Conservation (phyloP, 129 eudicot genomes). For the sunflower (Helianthus annuus) region DNA sequence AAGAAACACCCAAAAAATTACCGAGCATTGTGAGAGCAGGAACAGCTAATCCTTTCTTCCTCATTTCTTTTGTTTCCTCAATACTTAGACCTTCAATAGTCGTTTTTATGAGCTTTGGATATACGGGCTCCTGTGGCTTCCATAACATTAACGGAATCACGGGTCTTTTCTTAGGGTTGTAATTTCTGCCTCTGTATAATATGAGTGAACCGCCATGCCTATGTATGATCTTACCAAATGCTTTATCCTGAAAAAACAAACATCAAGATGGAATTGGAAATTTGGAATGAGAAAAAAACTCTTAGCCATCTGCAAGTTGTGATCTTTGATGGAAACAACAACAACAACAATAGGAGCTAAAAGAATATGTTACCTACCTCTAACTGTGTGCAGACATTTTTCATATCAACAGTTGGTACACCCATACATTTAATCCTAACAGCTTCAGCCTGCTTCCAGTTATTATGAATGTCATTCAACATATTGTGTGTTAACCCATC, state of each 20-base stretch:
- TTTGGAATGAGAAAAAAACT: no score
- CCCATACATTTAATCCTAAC: slow-evolving; percentile 97
- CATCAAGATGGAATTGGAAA: no score
- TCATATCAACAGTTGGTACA: slow-evolving; percentile 93
- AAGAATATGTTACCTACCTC: no score
- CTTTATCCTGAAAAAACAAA: slow-evolving; percentile 55
- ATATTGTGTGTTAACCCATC: slow-evolving; percentile 91
- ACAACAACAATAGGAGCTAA: no score
- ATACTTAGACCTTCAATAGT: slow-evolving; percentile 84
- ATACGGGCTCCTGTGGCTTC: slow-evolving; percentile 93
- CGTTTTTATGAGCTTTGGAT: slow-evolving; percentile 86
- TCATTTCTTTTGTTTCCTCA: slow-evolving; percentile 82
- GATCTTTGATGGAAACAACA: no score
- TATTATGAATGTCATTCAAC: slow-evolving; percentile 82
- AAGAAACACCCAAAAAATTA: slow-evolving; percentile 14
- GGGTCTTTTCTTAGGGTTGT: slow-evolving; percentile 73
- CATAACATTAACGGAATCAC: slow-evolving; percentile 86
- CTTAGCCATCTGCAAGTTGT: no score
- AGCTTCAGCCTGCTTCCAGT: slow-evolving; percentile 86
- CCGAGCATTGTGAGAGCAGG: slow-evolving; percentile 90
- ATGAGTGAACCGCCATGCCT: slow-evolving; percentile 87
- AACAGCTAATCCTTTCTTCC: slow-evolving; percentile 78
- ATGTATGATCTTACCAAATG: slow-evolving; percentile 82
- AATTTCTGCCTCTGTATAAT: slow-evolving; percentile 80
- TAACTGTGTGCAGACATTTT: slow-evolving; percentile 55